A percentile compares a stretch with the other conserved stretches of the same genome.
Conservation (phyloP, 2,329 filamentous ascomycete genomes). For the Colletotrichum somersetense region DNA sequence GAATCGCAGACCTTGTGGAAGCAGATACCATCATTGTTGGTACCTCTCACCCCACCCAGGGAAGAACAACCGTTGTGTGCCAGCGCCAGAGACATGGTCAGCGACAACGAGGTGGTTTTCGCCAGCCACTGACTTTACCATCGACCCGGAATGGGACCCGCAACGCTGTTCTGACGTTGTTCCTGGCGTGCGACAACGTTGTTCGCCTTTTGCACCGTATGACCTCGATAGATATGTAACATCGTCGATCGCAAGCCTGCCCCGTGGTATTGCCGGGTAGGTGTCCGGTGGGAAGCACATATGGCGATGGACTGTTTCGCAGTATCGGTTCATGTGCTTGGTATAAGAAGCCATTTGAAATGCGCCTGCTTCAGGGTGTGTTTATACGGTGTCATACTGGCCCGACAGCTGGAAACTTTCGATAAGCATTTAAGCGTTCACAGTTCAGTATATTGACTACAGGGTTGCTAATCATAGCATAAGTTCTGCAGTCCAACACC, state of each 20-base stretch:
- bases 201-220: not conserved
- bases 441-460: not conserved
- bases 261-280: not conserved
- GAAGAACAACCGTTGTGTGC: not conserved
- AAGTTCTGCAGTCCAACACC: not conserved
- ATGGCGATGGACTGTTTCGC: not conserved
- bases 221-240: not conserved
- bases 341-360: no score
- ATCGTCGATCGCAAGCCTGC: not conserved
- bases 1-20: not conserved
- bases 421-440: not conserved
- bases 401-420: not conserved
- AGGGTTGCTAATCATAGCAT: no score
- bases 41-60: not conserved
- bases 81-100: not conserved
- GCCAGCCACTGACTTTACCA: not conserved
- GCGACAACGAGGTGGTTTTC: not conserved
- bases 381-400: not conserved
- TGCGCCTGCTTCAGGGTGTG: not conserved
- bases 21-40: not conserved
- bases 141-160: not conserved
- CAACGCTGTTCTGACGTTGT: conserved; percentile 5
- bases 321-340: not conserved
- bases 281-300: not conserved
- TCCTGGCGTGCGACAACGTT: not conserved